phyloP scores from a whole-genome alignment of 305 asterid species.

The Solanum hybrid region DNA sequence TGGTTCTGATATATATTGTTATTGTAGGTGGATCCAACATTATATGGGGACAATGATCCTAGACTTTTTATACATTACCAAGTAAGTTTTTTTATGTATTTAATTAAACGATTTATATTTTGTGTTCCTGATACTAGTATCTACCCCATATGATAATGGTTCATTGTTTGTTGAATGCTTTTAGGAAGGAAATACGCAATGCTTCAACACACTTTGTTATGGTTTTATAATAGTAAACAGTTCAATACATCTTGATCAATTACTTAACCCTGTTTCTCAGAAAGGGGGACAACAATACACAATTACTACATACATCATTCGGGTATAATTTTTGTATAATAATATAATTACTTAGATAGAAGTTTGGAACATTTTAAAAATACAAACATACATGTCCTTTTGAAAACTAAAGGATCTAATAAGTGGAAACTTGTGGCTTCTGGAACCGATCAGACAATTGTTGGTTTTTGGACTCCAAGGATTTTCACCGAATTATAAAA shows the following conservation, averaged over 20 bases:
- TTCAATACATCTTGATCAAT: not conserved
- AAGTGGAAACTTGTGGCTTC: not conserved
- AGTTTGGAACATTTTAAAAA: not conserved
- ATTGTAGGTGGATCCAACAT: not conserved
- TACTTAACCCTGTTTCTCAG: not conserved
- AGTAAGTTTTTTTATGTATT: not conserved
- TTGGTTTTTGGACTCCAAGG: not conserved
- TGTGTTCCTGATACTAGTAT: not conserved
- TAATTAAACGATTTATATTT: no score
- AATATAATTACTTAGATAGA: not conserved
- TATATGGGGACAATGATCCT: not conserved
- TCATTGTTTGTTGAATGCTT: not conserved
- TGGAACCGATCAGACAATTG: not conserved
- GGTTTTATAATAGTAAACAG: not conserved
- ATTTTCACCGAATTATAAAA: not conserved
- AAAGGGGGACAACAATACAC: not conserved
- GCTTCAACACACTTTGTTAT: not conserved
- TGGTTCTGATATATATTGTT: not conserved
- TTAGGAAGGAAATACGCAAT: not conserved
- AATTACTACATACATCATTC: not conserved
- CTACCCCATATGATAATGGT: not conserved
- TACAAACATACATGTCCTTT: not conserved
- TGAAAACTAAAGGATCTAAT: not conserved
- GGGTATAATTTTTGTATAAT: not conserved
- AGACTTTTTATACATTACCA: not conserved